phyloP scores from a whole-genome alignment of 2,329 filamentous ascomycete species.

The Penicillium corylophilum region DNA sequence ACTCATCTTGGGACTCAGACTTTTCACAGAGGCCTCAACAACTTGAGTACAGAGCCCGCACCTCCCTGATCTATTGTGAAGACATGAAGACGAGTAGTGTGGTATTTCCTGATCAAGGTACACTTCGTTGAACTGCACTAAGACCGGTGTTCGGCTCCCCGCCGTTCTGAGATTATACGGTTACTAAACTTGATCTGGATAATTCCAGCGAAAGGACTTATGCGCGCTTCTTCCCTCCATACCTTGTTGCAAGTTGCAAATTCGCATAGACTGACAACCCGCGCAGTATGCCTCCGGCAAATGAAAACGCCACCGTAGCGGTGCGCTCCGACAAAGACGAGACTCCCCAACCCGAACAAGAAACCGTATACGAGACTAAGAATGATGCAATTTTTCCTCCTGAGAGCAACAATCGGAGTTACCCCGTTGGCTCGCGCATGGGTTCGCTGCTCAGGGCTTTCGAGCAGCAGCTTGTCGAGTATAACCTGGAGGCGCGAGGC shows the following conservation, averaged over 20 bases:
- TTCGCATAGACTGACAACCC: constrained; percentile 21
- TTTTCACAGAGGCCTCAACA: constrained; percentile 3
- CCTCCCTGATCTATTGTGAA: constrained; percentile 35
- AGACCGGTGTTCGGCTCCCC: constrained; percentile 42
- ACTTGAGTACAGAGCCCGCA: constrained; percentile 29
- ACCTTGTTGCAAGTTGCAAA: neutral
- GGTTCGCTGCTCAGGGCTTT: constrained; percentile 34
- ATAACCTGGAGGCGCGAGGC: constrained; percentile 57
- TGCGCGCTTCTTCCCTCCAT: constrained; percentile 33
- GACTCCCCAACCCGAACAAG: constrained; percentile 9
- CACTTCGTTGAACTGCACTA: constrained; percentile 39
- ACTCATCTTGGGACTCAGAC: constrained; percentile 13
- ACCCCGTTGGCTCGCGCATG: constrained; percentile 27
- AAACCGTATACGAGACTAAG: constrained; percentile 16
- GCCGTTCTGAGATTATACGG: constrained; percentile 47
- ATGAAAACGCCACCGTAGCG: constrained; percentile 30
- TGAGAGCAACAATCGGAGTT: constrained; percentile 11
- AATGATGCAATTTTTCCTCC: constrained; percentile 13
- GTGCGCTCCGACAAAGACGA: constrained; percentile 24
- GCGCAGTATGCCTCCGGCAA: constrained; percentile 34
- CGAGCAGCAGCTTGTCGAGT: constrained; percentile 43
- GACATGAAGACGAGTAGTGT: constrained; percentile 42
- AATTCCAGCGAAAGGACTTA: constrained; percentile 48
- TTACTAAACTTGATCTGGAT: constrained; percentile 48
- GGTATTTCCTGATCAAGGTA: constrained; percentile 46